Evolutionary conservation across 2,329 filamentous ascomycete species (phyloP).

Genomic region (Cercospora sp.): DNA sequence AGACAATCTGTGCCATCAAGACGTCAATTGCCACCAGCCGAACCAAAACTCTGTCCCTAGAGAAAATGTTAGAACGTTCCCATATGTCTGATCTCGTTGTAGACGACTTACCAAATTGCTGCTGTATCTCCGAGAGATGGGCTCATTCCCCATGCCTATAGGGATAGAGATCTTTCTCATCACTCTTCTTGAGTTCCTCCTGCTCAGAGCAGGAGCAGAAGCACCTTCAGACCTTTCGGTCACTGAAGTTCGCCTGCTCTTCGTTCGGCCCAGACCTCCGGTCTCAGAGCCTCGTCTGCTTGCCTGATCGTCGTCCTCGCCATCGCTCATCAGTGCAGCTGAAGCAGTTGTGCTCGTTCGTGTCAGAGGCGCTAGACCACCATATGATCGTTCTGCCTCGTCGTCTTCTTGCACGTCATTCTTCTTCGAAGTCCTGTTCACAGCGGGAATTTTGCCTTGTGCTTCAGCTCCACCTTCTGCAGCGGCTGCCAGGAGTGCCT

Average conservation of each 20-base stretch:
- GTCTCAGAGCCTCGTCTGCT: conserved; percentile 12
- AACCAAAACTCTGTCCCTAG: neutral
- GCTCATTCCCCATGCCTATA: conserved; percentile 46
- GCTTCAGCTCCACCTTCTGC: conserved; percentile 31
- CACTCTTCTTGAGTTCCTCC: conserved; percentile 36
- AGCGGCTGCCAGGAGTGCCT: conserved; percentile 18
- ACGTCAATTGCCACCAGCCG: neutral
- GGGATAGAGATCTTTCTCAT: conserved; percentile 46
- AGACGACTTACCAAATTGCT: conserved; percentile 43
- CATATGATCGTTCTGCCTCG: conserved; percentile 39
- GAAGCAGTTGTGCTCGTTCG: conserved; percentile 37
- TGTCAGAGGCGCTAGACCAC: conserved; percentile 38
- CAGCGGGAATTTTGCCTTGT: conserved; percentile 11
- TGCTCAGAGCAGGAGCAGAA: conserved; percentile 22
- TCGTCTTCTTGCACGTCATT: conserved; percentile 36
- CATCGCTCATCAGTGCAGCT: conserved; percentile 27
- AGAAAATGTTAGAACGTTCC: neutral
- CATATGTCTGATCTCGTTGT: too few relatives aligned
- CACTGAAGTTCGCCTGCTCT: conserved; percentile 22
- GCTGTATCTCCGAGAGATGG: conserved; percentile 47
- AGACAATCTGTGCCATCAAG: neutral
- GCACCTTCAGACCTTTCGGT: conserved; percentile 8
- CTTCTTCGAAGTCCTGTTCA: neutral
- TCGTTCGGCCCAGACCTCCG: conserved; percentile 16
- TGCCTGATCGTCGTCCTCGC: conserved; percentile 29